A percentile compares a stretch with the other conserved stretches of the same genome.
phyloP scores from a whole-genome alignment of 495 filamentous ascomycete species.

The Rhizodiscina lignyota region DNA sequence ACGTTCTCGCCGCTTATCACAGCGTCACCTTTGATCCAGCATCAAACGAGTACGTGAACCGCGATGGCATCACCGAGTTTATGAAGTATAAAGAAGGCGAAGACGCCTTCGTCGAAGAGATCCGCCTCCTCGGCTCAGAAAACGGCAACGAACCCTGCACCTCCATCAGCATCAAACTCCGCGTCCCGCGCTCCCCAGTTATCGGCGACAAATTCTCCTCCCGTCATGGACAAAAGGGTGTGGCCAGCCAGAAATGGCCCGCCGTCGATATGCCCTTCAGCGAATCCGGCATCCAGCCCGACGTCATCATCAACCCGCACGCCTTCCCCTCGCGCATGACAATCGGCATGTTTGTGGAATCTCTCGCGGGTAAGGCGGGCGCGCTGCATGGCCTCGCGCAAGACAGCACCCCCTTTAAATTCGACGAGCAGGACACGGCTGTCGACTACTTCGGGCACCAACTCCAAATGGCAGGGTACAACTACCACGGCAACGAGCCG shows the following conservation, averaged over 20 bases:
- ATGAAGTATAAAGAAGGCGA: constrained; percentile 88
- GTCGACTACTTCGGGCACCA: constrained; percentile 93
- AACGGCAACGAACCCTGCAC: constrained; percentile 67
- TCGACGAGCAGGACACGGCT: constrained; percentile 81
- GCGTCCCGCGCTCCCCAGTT: constrained; percentile 74
- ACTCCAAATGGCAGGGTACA: constrained; percentile 84
- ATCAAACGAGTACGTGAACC: constrained; percentile 39
- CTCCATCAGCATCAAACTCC: constrained; percentile 77
- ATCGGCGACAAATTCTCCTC: constrained; percentile 99
- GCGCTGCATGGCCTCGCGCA: constrained; percentile 87
- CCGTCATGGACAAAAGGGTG: constrained; percentile 94
- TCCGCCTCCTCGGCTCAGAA: constrained; percentile 74
- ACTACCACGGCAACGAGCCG: constrained; percentile 95
- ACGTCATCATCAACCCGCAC: constrained; percentile 98
- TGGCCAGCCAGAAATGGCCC: constrained; percentile 94
- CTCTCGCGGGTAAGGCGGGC: constrained; percentile 85
- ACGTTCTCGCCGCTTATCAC: constrained; percentile 75
- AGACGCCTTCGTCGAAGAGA: constrained; percentile 76
- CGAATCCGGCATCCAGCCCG: constrained; percentile 90
- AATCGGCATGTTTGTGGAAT: constrained; percentile 98
- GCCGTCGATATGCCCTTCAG: constrained; percentile 91
- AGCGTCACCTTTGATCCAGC: constrained; percentile 63
- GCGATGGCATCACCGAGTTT: constrained; percentile 63
- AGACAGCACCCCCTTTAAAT: constrained; percentile 87
- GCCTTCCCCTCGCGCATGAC: constrained; percentile 99